Conservation (phyloP, 2,329 filamentous ascomycete genomes). For the Xylariaceae sp. region DNA sequence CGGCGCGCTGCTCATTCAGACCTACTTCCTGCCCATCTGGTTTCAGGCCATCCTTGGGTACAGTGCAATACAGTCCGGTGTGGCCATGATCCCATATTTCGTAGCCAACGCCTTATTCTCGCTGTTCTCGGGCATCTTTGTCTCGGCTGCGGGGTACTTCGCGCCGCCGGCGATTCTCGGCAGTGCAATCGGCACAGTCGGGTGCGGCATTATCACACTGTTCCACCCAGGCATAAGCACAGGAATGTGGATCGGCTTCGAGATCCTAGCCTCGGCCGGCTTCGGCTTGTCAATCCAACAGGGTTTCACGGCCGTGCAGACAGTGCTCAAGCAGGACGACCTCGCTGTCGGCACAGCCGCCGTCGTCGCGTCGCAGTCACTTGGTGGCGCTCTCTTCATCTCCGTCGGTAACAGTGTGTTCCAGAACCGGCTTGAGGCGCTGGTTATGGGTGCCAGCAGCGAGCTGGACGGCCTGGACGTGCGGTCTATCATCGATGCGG, state of each 20-base stretch:
- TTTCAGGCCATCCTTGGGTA: constrained; percentile 44
- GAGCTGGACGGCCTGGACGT: constrained; percentile 30
- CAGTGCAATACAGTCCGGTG: constrained; percentile 34
- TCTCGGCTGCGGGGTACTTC: constrained; percentile 35
- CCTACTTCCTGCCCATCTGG: constrained; percentile 54
- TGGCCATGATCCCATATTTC: constrained; percentile 36
- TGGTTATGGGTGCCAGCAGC: constrained; percentile 14
- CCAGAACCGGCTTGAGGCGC: constrained; percentile 41
- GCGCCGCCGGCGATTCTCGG: constrained; percentile 34
- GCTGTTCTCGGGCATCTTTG: constrained; percentile 33
- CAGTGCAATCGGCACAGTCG: constrained; percentile 41
- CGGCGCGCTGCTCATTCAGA: constrained; percentile 49
- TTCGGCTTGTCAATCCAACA: constrained; percentile 49
- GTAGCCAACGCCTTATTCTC: constrained; percentile 35
- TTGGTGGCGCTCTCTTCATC: constrained; percentile 55
- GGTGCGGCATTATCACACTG: constrained; percentile 45
- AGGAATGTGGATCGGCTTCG: constrained; percentile 43
- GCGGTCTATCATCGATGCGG: constrained; percentile 26
- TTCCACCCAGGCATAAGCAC: constrained; percentile 41
- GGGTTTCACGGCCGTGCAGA: constrained; percentile 48
- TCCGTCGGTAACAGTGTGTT: constrained; percentile 52
- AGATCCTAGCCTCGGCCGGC: constrained; percentile 44
- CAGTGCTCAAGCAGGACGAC: constrained; percentile 46
- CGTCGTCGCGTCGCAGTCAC: constrained; percentile 49
- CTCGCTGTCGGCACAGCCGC: constrained; percentile 50